Evolutionary conservation across 306 rosid genomes (phyloP).

Genomic region (Vigna angularis): DNA sequence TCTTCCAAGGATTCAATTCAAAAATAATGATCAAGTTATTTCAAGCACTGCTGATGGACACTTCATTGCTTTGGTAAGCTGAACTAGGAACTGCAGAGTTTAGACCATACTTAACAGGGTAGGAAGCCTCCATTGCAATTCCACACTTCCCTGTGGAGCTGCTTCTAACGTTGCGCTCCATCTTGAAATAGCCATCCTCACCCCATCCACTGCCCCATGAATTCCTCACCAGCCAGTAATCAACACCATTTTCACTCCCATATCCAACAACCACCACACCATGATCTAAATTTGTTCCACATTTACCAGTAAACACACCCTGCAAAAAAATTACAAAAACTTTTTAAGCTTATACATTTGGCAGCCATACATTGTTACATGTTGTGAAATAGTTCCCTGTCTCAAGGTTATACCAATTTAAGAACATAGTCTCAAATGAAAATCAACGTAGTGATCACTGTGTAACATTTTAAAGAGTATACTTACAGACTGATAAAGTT

Average conservation of each 20-base stretch:
- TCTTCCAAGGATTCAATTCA: constrained; percentile 14
- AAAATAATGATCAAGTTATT: neutral
- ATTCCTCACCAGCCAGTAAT: constrained; percentile 95
- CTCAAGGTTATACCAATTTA: neutral
- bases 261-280: constrained; percentile 93
- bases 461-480: neutral
- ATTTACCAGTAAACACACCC: constrained; percentile 85
- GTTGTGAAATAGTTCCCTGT: neutral
- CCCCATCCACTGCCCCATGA: constrained; percentile 96
- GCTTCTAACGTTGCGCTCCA: constrained; percentile 62
- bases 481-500: constrained; percentile 62
- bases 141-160: constrained; percentile 75
- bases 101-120: constrained; percentile 69
- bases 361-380: neutral
- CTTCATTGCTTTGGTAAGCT: constrained; percentile 28
- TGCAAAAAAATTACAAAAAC: constrained; percentile 27
- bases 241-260: constrained; percentile 80
- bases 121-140: constrained; percentile 77
- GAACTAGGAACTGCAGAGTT: constrained; percentile 40
- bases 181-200: constrained; percentile 83
- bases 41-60: constrained; percentile 59
- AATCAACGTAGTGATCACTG: neutral
- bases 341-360: neutral
- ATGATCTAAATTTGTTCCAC: constrained; percentile 76
- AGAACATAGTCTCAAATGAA: constrained; percentile 3